Evolutionary conservation across 2,329 filamentous ascomycete genomes (phyloP).

Genomic region (Colletotrichum ledebouriae): DNA sequence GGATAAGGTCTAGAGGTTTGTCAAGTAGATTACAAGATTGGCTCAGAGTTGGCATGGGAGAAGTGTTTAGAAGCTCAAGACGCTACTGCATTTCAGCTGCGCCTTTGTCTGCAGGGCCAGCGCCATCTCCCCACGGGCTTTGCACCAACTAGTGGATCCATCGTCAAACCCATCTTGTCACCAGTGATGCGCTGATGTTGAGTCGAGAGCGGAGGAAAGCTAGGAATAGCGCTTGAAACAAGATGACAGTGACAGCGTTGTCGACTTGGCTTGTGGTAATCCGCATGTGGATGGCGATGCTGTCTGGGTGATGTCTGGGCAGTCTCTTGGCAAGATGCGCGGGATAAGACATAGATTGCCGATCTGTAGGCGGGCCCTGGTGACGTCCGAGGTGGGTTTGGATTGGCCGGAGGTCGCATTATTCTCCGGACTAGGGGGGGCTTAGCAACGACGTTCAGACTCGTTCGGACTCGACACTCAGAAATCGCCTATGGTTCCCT

Average conservation of each 20-base stretch:
- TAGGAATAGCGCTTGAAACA: slow-evolving; percentile 45
- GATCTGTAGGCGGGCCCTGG: slow-evolving; percentile 36
- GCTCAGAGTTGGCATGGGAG: slow-evolving; percentile 20
- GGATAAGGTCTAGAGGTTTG: slow-evolving; percentile 30
- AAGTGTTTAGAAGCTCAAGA: slow-evolving; percentile 27
- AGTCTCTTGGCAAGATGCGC: slow-evolving; percentile 43
- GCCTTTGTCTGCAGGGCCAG: slow-evolving; percentile 23
- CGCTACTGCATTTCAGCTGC: slow-evolving; percentile 29
- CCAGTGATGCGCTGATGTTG: slow-evolving; percentile 38
- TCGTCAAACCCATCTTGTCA: slow-evolving; percentile 40
- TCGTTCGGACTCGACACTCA: slow-evolving; percentile 34
- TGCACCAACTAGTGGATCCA: slow-evolving; percentile 33
- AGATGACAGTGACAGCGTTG: slow-evolving; percentile 41
- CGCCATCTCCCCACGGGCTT: slow-evolving; percentile 8
- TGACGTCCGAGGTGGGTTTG: slow-evolving; percentile 34
- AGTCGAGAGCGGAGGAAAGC: slow-evolving; percentile 33
- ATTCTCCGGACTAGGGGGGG: slow-evolving; percentile 43
- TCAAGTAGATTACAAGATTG: slow-evolving; percentile 33
- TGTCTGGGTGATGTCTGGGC: slow-evolving; percentile 42
- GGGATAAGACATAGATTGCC: slow-evolving; percentile 44
- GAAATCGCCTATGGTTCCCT: slow-evolving; percentile 31
- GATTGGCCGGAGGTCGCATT: slow-evolving; percentile 40
- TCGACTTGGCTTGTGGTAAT: slow-evolving; percentile 39
- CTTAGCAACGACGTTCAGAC: slow-evolving; percentile 40
- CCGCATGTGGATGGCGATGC: slow-evolving; percentile 40